Conservation (phyloP, 2,329 filamentous ascomycete genomes). For the Aspergillus aculeatinus region DNA sequence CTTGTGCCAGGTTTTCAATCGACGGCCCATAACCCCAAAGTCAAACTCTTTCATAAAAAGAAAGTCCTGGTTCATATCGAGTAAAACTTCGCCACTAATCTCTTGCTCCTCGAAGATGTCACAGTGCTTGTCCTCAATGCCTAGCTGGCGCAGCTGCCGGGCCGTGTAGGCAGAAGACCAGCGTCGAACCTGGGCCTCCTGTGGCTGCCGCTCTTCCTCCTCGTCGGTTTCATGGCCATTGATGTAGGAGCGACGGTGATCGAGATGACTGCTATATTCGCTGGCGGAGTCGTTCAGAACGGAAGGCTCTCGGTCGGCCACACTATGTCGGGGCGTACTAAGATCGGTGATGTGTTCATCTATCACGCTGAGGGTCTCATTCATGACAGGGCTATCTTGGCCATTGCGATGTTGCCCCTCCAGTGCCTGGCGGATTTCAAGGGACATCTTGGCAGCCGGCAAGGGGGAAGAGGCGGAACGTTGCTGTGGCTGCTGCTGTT, state of each 20-base stretch:
- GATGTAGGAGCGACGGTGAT: slow-evolving; percentile 82
- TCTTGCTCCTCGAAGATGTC: slow-evolving; percentile 95
- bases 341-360: slow-evolving; percentile 95
- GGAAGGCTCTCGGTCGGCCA: slow-evolving; percentile 50
- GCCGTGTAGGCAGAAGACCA: slow-evolving; percentile 85
- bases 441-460: slow-evolving; percentile 35
- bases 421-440: slow-evolving; percentile 45
- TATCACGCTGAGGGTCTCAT: slow-evolving; percentile 92
- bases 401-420: slow-evolving; percentile 48
- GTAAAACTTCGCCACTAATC: slow-evolving; percentile 86
- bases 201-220: slow-evolving; percentile 74
- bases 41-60: slow-evolving; percentile 95
- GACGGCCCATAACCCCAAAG: slow-evolving; percentile 81
- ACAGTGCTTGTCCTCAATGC: slow-evolving; percentile 86
- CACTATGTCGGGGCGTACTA: slow-evolving; percentile 58
- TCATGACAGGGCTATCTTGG: slow-evolving; percentile 76
- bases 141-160: slow-evolving; percentile 80
- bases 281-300: slow-evolving; percentile 76
- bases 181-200: slow-evolving; percentile 68
- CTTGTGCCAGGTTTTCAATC: slow-evolving; percentile 94
- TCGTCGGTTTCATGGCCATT: slow-evolving; percentile 94
- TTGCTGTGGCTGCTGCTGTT: slow-evolving; percentile 25
- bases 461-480: slow-evolving; percentile 39
- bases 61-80: slow-evolving; percentile 94
- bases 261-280: slow-evolving; percentile 79